Base-by-base conservation (phyloP, 176 grass and related monocot genomes). In the Triticum monococcum region DNA sequence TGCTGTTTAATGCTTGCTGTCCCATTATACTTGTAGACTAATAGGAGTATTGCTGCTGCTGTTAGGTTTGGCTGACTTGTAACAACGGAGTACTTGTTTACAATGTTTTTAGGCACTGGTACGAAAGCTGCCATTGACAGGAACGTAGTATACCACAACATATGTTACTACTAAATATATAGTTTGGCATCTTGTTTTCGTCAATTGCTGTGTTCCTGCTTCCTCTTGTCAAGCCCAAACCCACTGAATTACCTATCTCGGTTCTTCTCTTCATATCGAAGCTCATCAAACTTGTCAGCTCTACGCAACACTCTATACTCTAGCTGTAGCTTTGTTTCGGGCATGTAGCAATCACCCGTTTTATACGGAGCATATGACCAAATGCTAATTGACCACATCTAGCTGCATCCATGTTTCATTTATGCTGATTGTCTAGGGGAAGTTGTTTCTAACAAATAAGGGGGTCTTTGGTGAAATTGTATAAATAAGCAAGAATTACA, bases 281-380 rank as follows among this genome's bases (percentile, higher is more conserved):
- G 23, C 17, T 79, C 66, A 13, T 81, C 17, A 31, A 81, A 71
- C 41, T n/a, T 14, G 14, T 70, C 22, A 70, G 35, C 17, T 23
- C 32, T 79, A 46, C 59, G 73, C 43, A 78, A 66, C 66, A 72
- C 66, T 84, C 80, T 64, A 66, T 57, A 72, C 66, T 84, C 80
- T 64, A 62, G 32, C 8, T 65, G 63, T 83, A 43, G 43, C 37
- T 85, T 80, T 78, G 22, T 77, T 81, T 63, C 11, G 26, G 16
- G 1, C 64, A 73, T 65, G 54, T 52, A 79, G 37, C 26, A 70
- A 6, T 62, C 64, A 30, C 17, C 3, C 16, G 3, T 4, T 70
- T 73, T 46, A 16, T 12, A 45, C 5, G 12, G 24, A 73, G 6
- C n/a, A 66, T 40, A 75, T 13, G 57, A 2, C 4, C 0, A 25